These are phyloP conservation scores for Sordaria brevicollis DNA, from an alignment of 495 filamentous ascomycete species.

Conservation along the genomic window DNA sequence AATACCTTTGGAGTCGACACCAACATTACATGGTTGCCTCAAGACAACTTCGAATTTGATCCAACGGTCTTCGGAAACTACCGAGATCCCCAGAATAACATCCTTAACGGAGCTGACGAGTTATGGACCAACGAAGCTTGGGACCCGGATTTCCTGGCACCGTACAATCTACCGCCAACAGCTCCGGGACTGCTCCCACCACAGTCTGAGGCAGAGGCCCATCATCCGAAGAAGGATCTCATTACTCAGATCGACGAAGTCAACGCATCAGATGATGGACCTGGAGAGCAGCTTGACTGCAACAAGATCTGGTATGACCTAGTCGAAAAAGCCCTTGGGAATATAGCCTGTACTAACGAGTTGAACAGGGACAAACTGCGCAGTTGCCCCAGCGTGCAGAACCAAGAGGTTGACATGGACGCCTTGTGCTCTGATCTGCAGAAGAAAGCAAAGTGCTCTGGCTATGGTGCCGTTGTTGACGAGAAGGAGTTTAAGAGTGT, in stretches of 20 bases:
- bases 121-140: constrained; percentile 59
- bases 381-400: constrained; percentile 74
- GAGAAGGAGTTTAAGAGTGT: constrained; percentile 80
- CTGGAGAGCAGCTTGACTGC: constrained; percentile 57
- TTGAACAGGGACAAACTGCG: constrained; percentile 76
- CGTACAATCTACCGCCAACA: constrained; percentile 55
- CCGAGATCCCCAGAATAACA: constrained; percentile 76
- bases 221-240: constrained; percentile 51
- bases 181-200: constrained; percentile 20
- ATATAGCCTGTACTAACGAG: constrained; percentile 8
- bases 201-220: not conserved
- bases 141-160: constrained; percentile 63
- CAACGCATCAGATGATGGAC: constrained; percentile 57
- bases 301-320: constrained; percentile 81
- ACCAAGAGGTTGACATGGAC: constrained; percentile 87
- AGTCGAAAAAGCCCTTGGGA: constrained; percentile 1
- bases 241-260: constrained; percentile 63
- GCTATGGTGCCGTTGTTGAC: constrained; percentile 82
- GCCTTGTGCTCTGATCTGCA: constrained; percentile 86
- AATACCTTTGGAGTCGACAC: constrained; percentile 13
- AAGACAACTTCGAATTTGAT: constrained; percentile 84
- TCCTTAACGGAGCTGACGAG: constrained; percentile 30
- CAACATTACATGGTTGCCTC: constrained; percentile 67
- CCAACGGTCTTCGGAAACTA: constrained; percentile 89
- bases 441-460: constrained; percentile 92